phyloP scores from a whole-genome alignment of 768 basidiomycete genomes.

The Mycena galopus region DNA sequence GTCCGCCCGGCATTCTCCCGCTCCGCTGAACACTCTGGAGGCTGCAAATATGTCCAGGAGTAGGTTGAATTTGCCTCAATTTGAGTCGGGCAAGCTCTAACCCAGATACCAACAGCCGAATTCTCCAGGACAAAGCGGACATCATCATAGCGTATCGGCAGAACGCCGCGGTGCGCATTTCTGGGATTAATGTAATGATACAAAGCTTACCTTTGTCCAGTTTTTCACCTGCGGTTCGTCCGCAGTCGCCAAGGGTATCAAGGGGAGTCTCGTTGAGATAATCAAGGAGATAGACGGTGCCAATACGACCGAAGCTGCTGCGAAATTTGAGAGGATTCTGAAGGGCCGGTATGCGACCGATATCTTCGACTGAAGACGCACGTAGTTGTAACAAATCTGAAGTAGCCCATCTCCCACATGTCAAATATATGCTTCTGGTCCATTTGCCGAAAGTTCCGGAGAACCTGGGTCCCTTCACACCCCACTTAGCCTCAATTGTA shows the following conservation, averaged over 20 bases:
- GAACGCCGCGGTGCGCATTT: constrained; percentile 47
- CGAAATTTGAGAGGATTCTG: constrained; percentile 47
- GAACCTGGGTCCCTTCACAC: too few relatives aligned
- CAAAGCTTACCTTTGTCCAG: constrained; percentile 30
- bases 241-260: constrained; percentile 54
- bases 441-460: too few relatives aligned
- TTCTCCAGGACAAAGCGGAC: constrained; percentile 43
- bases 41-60: constrained; percentile 24
- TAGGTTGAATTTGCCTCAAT: background rate
- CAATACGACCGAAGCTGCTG: constrained; percentile 45
- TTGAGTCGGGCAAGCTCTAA: background rate
- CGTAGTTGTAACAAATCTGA: background rate
- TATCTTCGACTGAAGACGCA: constrained; percentile 54
- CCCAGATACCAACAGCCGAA: constrained; percentile 1
- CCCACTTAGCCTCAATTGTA: too few relatives aligned
- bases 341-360: constrained; percentile 60
- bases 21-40: background rate
- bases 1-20: constrained; percentile 14
- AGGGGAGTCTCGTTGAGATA: constrained; percentile 50
- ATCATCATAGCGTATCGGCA: constrained; percentile 46
- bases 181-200: background rate
- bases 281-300: constrained; percentile 42
- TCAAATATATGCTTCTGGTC: too few relatives aligned
- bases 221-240: constrained; percentile 60
- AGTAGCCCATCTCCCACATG: too few relatives aligned